Evolutionary conservation across 2,329 filamentous ascomycete species (phyloP).

Genomic region (Plenodomus tracheiphilus): DNA sequence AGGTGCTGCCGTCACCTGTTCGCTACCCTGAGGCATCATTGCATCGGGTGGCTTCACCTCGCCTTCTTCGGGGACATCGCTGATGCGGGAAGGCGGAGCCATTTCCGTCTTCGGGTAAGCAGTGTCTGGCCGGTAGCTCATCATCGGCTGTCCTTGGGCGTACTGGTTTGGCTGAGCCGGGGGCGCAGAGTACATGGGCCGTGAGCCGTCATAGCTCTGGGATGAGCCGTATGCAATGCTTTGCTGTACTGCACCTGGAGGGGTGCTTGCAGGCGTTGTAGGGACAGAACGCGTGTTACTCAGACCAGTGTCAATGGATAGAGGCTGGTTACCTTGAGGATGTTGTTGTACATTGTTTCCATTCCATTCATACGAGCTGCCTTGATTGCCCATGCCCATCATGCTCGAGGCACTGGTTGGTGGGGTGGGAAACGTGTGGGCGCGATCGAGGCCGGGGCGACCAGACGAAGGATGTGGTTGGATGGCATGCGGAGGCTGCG

Average conservation of each 20-base stretch:
- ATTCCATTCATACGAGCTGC: conserved; percentile 79
- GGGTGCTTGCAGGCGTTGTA: conserved; percentile 87
- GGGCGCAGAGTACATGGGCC: conserved; percentile 76
- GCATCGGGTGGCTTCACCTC: conserved; percentile 66
- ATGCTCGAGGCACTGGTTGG: conserved; percentile 91
- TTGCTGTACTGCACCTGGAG: conserved; percentile 78
- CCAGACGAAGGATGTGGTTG: conserved; percentile 60
- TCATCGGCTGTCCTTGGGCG: conserved; percentile 65
- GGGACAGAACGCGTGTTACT: conserved; percentile 84
- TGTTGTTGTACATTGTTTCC: conserved; percentile 45
- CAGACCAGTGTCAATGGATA: conserved; percentile 80
- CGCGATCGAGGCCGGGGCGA: conserved; percentile 74
- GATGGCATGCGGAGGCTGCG: conserved; percentile 69
- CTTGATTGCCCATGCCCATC: conserved; percentile 73
- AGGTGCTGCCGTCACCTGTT: conserved; percentile 59
- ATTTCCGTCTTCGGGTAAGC: conserved; percentile 82
- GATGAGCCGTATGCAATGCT: conserved; percentile 76
- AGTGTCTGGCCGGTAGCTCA: conserved; percentile 58
- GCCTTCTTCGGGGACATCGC: conserved; percentile 64
- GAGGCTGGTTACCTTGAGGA: conserved; percentile 66
- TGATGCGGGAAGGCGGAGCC: conserved; percentile 73
- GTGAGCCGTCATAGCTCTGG: conserved; percentile 74
- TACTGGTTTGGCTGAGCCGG: conserved; percentile 71
- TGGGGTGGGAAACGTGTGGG: conserved; percentile 91
- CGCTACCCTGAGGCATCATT: conserved; percentile 53